Base-by-base conservation (phyloP, 2,329 filamentous ascomycete genomes). In the Gremmenia infestans region DNA sequence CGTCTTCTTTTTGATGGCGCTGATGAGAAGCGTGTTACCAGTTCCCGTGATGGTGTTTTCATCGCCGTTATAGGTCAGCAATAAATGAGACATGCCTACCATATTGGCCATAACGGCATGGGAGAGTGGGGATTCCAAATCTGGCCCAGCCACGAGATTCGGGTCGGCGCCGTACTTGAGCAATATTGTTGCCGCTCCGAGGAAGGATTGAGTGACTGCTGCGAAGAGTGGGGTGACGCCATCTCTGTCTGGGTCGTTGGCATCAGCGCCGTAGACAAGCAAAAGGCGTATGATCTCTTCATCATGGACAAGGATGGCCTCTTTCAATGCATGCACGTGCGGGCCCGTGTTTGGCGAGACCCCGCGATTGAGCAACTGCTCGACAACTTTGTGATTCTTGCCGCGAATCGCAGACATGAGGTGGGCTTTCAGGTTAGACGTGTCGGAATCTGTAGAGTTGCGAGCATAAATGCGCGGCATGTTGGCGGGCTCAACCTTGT, bases 111-210 rank as follows among this genome's bases (percentile, higher is more conserved):
- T 66, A 47, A 78, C 73, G 15, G 83, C 76, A 50, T 77, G 62
- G 17, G 76, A 74, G 35, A 87, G 72, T 0, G 85, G 79, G 1
- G 80, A 78, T 59, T 86, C 82, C 3, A 74, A 69, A 9, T 80
- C 76, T 0, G 75, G 68, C 0, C 81, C 78, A 1, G 75, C 72
- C 1, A 73, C 69, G 47, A 81, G 72, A 64, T 83, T 83, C 9
- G 78, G 77, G 65, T 82, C 81, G 15, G 81, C 81, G 11, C 83
- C 82, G 58, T 88, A 87, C 70, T 86, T 85, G 61, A 86, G 75
- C 4, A 88, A 76, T 50, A 80, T 72, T 32, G 79, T 78, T 0
- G 83, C 81, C 3, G 78, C 82, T 22, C 81, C 79, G 42, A 81
- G 67, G 65, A 81, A 83, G 0, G 74, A 76, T 57, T 75, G 76